These are phyloP conservation scores for Phellinidium pouzarii DNA, from an alignment of 1,284 basidiomycete genomes.

Conservation along the genomic window DNA sequence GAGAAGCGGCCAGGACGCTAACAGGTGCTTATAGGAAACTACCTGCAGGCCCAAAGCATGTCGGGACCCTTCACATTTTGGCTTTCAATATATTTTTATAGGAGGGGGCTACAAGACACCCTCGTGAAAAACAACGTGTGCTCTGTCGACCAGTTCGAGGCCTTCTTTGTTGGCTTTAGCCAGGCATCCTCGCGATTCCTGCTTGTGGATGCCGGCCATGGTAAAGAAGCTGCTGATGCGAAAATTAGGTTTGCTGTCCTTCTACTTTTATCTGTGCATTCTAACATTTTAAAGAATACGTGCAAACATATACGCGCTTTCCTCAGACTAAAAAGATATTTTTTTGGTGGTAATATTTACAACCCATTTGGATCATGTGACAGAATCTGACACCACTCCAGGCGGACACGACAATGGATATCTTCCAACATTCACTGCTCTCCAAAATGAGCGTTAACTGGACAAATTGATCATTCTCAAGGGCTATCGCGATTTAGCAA, in stretches of 20 bases:
- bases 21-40: conserved; percentile 35
- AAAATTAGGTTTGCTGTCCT: conserved; percentile 59
- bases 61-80: conserved; percentile 57
- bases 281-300: conserved; percentile 45
- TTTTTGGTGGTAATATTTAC: conserved; percentile 49
- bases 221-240: conserved; percentile 53
- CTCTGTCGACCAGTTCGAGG: conserved; percentile 56
- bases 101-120: conserved; percentile 42
- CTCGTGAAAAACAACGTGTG: conserved; percentile 49
- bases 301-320: conserved; percentile 68
- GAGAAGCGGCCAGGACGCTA: conserved; percentile 56
- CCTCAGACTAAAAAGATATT: conserved; percentile 70
- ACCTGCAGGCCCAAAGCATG: neutral
- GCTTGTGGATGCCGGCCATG: conserved; percentile 65
- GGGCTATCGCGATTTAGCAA: conserved; percentile 37
- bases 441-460: conserved; percentile 54
- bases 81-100: conserved; percentile 66
- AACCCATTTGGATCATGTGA: neutral
- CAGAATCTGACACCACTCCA: conserved; percentile 10
- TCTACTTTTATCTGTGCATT: neutral
- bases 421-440: conserved; percentile 39
- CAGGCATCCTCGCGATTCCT: conserved; percentile 62
- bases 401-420: conserved; percentile 41
- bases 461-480: conserved; percentile 65
- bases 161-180: conserved; percentile 62